Conservation (phyloP, 1,284 basidiomycete species). For the Coriolopsis trogii region DNA sequence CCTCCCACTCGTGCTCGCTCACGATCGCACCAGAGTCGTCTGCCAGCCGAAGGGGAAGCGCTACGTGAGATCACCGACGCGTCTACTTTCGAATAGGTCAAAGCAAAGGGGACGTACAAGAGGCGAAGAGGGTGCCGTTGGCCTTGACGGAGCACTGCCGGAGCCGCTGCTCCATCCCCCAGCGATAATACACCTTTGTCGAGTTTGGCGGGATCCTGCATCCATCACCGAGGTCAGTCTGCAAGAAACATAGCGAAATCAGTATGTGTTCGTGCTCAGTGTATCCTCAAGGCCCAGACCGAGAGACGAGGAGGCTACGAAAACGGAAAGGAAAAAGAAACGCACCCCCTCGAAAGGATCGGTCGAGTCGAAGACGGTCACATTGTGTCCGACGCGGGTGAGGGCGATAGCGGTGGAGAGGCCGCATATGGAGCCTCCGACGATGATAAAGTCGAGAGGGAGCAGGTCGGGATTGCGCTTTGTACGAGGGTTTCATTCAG, state of each 20-base stretch:
- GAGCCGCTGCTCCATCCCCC: constrained; percentile 35
- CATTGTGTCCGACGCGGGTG: constrained; percentile 33
- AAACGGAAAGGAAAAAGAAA: background rate
- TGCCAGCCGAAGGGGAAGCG: background rate
- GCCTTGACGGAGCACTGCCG: constrained; percentile 17
- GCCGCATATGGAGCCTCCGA: constrained; percentile 35
- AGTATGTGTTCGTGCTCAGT: too few relatives aligned
- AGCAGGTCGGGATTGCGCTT: background rate
- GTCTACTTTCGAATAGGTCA: background rate
- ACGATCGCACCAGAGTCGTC: constrained; percentile 9
- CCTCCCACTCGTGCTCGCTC: constrained; percentile 29
- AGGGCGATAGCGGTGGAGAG: constrained; percentile 34
- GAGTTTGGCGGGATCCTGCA: constrained; percentile 34
- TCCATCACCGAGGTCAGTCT: constrained; percentile 28
- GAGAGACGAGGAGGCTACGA: background rate
- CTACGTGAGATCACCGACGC: background rate
- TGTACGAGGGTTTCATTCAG: too few relatives aligned
- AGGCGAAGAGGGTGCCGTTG: constrained; percentile 20
- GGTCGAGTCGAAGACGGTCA: constrained; percentile 33
- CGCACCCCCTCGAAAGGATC: constrained; percentile 25
- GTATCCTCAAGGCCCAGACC: background rate
- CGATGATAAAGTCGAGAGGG: constrained; percentile 32
- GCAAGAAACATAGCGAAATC: too few relatives aligned
- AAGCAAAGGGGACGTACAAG: constrained; percentile 7
- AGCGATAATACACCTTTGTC: constrained; percentile 31